Conservation (phyloP, 1,139 yeast genomes). For the Hansenula lynferdii region DNA sequence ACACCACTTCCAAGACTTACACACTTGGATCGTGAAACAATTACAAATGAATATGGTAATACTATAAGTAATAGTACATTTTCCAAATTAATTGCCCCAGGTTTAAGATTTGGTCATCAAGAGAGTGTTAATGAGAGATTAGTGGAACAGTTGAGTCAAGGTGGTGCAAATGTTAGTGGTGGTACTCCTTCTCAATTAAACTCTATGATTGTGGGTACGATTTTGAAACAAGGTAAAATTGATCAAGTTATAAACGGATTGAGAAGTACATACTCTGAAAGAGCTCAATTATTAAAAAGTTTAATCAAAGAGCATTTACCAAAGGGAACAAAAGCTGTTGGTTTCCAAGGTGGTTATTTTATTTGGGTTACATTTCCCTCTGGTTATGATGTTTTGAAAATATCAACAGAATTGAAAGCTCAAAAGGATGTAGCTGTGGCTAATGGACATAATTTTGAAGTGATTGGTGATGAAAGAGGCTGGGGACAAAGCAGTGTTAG, state of each 20-base stretch:
- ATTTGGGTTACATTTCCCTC: slow-evolving; percentile 71
- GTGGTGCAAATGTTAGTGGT: slow-evolving; percentile 85
- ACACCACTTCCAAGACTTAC: slow-evolving; percentile 42
- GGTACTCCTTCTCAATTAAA: slow-evolving; percentile 85
- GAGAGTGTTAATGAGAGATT: slow-evolving; percentile 61
- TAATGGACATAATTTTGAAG: slow-evolving; percentile 74
- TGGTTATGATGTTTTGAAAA: slow-evolving; percentile 39
- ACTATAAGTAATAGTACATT: slow-evolving; percentile 70
- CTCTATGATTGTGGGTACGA: slow-evolving; percentile 62
- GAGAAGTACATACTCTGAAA: slow-evolving; percentile 38
- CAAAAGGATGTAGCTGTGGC: slow-evolving; percentile 56
- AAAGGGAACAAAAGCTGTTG: slow-evolving; percentile 44
- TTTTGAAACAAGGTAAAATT: slow-evolving; percentile 48
- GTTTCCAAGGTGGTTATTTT: slow-evolving; percentile 88
- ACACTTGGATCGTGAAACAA: slow-evolving; percentile 46
- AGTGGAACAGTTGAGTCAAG: slow-evolving; percentile 58
- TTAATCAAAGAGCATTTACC: slow-evolving; percentile 48
- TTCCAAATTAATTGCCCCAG: slow-evolving; percentile 85
- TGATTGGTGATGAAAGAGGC: slow-evolving; percentile 47
- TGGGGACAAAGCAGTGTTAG: slow-evolving; percentile 65
- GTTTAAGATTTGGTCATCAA: slow-evolving; percentile 84
- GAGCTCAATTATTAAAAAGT: slow-evolving; percentile 41
- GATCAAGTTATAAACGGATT: slow-evolving; percentile 46
- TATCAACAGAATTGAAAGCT: slow-evolving; percentile 38
- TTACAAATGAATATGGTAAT: slow-evolving; percentile 22